Conservation (phyloP, 345 rosid species). For the Eucalyptus erythrocorys region DNA sequence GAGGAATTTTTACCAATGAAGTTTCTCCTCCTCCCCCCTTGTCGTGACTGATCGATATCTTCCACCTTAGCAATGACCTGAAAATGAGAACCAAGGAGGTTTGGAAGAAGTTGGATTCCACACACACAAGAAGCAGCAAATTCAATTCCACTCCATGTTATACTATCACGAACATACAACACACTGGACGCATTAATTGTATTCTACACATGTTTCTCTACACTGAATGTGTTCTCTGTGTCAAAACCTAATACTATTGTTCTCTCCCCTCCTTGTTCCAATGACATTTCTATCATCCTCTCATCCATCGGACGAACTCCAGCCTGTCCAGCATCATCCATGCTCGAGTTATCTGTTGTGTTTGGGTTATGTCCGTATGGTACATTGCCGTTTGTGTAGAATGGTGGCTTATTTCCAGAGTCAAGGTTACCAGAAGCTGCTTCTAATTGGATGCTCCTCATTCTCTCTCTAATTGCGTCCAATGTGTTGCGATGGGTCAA, state of each 20-base stretch:
- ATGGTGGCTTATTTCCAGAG: conserved; percentile 35
- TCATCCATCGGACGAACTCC: conserved; percentile 92
- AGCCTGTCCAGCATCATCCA: conserved; percentile 35
- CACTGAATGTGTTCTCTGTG: not conserved
- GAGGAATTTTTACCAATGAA: not conserved
- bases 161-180: not conserved
- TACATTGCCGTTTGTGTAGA: conserved; percentile 39
- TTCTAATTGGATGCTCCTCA: conserved; percentile 93
- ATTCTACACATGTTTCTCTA: not conserved
- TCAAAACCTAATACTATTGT: not conserved
- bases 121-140: not conserved
- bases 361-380: conserved; percentile 22
- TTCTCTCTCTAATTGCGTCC: conserved; percentile 96
- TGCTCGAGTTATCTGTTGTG: conserved; percentile 10
- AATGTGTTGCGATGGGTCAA: too few species aligned
- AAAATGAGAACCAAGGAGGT: not conserved
- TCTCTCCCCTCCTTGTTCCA: not conserved
- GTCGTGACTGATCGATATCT: not conserved
- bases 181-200: not conserved
- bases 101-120: not conserved
- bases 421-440: conserved; percentile 61
- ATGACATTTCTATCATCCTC: not conserved
- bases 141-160: not conserved
- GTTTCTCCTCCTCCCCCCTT: not conserved
- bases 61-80: not conserved